Percentiles rank a stretch among this genome's conserved stretches.
These are phyloP conservation scores for Aspergillus saccharolyticus DNA, from an alignment of 495 filamentous ascomycete genomes.

Conservation along the genomic window DNA sequence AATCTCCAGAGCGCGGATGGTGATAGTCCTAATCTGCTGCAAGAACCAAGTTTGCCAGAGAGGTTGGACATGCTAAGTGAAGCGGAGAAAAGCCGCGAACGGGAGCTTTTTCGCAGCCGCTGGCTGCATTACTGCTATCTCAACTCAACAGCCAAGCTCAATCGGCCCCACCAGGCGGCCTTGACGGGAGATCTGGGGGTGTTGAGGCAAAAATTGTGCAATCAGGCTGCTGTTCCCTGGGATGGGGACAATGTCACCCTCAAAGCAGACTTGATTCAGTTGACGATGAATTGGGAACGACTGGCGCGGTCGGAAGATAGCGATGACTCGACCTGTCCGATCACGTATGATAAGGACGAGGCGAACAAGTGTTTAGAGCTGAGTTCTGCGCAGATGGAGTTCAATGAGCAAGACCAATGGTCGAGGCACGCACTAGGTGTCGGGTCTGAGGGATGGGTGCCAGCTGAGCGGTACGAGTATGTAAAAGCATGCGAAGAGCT, in stretches of 20 bases:
- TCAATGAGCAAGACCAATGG: slow-evolving; percentile 16
- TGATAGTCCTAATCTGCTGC: slow-evolving; percentile 22
- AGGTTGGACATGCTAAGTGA: slow-evolving; percentile 18
- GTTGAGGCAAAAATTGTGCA: slow-evolving; percentile 22
- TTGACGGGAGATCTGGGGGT: slow-evolving; percentile 17
- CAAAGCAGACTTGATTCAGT: slow-evolving; percentile 18
- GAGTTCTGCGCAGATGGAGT: slow-evolving; percentile 8
- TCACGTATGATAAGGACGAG: slow-evolving; percentile 20
- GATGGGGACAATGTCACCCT: slow-evolving; percentile 21
- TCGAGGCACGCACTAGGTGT: slow-evolving; percentile 22
- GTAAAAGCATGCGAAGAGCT: slow-evolving; percentile 15
- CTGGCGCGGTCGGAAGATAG: neutral
- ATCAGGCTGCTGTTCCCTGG: slow-evolving; percentile 18
- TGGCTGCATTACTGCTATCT: slow-evolving; percentile 25
- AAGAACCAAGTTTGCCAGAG: slow-evolving; percentile 19
- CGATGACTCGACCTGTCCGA: slow-evolving; percentile 7
- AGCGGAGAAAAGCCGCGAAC: slow-evolving; percentile 14
- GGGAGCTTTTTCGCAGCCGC: slow-evolving; percentile 21
- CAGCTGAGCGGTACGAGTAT: slow-evolving; percentile 20
- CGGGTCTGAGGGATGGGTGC: slow-evolving; percentile 25
- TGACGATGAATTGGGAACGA: slow-evolving; percentile 16
- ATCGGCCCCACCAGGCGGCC: slow-evolving; percentile 25
- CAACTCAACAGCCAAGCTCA: slow-evolving; percentile 19
- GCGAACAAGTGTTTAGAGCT: slow-evolving; percentile 12
- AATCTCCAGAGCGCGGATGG: slow-evolving; percentile 30